phyloP scores from a whole-genome alignment of 345 rosid genomes.

The Gynandropsis gynandra region DNA sequence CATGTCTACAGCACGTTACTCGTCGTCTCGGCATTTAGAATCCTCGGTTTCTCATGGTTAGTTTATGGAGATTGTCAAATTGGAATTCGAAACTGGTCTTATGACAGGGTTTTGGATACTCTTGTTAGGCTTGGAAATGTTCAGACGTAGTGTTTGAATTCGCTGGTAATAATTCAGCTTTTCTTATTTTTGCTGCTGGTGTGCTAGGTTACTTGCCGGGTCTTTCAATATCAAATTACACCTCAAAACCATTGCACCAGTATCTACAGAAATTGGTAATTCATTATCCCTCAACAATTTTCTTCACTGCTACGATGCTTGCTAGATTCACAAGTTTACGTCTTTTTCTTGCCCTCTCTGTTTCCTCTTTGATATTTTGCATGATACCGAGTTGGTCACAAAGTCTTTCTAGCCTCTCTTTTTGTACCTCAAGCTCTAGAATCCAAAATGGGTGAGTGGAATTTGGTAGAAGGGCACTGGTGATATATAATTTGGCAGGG shows the following conservation, averaged over 20 bases:
- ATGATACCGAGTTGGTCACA: not conserved
- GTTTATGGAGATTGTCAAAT: no score
- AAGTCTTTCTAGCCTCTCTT: not conserved
- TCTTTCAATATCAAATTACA: slow-evolving; percentile 34
- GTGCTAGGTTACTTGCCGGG: slow-evolving; percentile 31
- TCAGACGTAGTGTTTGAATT: not conserved
- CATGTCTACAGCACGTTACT: slow-evolving; percentile 26
- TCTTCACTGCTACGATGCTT: no score
- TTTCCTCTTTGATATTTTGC: not conserved
- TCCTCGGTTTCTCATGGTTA: slow-evolving; percentile 33
- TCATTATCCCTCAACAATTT: no score
- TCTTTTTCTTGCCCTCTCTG: not conserved
- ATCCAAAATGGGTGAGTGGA: no score
- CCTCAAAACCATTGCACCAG: slow-evolving; percentile 49
- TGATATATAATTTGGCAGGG: not conserved
- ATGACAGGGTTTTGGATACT: no score
- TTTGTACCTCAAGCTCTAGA: no score
- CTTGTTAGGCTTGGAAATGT: no score
- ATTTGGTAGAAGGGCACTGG: not conserved
- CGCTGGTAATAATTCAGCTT: not conserved
- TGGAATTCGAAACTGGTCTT: no score
- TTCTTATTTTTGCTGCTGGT: slow-evolving; percentile 26
- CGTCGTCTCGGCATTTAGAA: slow-evolving; percentile 25
- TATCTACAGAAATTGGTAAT: slow-evolving; percentile 65
- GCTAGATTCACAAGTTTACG: no score